Evolutionary conservation across 176 grass and related monocot genomes (phyloP).

Genomic region (Thalia dealbata): DNA sequence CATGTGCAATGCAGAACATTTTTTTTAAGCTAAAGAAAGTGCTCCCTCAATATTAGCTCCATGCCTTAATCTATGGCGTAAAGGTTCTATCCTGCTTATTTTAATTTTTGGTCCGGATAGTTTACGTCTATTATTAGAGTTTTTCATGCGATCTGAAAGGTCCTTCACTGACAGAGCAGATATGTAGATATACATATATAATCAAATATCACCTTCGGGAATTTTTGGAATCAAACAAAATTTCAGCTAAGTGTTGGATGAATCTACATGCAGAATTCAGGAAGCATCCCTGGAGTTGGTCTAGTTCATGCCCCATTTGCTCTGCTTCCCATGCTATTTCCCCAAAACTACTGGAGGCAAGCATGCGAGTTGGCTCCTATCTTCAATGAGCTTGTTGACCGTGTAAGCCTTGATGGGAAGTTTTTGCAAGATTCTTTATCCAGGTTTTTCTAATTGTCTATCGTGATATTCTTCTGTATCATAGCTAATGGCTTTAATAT

Average conservation of each 20-base stretch:
- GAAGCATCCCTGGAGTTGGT: constrained; percentile 66
- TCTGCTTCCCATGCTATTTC: constrained; percentile 44
- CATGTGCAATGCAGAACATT: too few relatives aligned
- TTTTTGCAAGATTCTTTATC: constrained; percentile 81
- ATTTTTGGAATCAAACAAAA: background rate
- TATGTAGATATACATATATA: background rate
- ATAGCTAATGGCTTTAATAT: background rate
- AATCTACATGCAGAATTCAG: constrained; percentile 55
- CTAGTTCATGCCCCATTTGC: constrained; percentile 80
- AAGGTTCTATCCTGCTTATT: too few relatives aligned
- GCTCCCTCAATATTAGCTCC: too few relatives aligned
- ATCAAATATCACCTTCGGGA: background rate
- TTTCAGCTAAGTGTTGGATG: background rate
- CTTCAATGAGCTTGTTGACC: constrained; percentile 87
- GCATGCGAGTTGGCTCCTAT: constrained; percentile 71
- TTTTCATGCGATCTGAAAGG: too few relatives aligned
- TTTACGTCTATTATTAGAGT: too few relatives aligned
- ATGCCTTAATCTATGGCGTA: too few relatives aligned
- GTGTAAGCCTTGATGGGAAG: constrained; percentile 74
- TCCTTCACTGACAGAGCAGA: background rate
- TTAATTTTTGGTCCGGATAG: too few relatives aligned
- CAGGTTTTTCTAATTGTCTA: constrained; percentile 29
- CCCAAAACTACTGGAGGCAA: constrained; percentile 48
- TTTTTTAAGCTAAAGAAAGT: too few relatives aligned
- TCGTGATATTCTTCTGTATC: background rate